phyloP scores from a whole-genome alignment of 495 filamentous ascomycete genomes.

The Neurospora sp. region DNA sequence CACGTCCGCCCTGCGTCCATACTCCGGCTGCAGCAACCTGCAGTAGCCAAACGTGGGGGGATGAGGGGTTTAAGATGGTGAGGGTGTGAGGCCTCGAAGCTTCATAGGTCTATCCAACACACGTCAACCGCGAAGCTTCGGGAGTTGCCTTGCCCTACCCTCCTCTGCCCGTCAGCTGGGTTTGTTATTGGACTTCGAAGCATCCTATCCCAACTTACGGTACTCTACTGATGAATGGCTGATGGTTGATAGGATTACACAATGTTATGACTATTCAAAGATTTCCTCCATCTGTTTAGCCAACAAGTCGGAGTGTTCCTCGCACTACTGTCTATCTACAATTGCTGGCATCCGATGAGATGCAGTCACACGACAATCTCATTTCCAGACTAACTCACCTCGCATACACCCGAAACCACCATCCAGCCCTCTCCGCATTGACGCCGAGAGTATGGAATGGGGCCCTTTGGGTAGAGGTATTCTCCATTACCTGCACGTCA shows the following conservation, averaged over 20 bases:
- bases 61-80: constrained; percentile 11
- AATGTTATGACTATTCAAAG: not conserved
- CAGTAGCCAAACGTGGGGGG: constrained; percentile 33
- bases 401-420: not conserved
- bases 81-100: constrained; percentile 1
- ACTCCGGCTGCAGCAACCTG: constrained; percentile 13
- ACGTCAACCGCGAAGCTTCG: not conserved
- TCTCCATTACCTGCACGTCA: not conserved
- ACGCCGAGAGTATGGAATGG: not conserved
- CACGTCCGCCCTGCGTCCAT: not conserved
- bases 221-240: not conserved
- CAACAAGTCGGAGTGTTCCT: too few species aligned
- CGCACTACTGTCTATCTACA: too few species aligned
- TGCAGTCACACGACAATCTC: not conserved
- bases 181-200: not conserved
- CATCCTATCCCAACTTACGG: not conserved
- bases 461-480: too few species aligned
- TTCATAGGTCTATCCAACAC: constrained; percentile 3
- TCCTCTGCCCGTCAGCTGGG: not conserved
- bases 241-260: not conserved
- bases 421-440: not conserved
- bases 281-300: not conserved
- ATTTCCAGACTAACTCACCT: not conserved
- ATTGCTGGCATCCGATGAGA: not conserved
- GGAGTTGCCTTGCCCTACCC: not conserved